Base-by-base conservation (phyloP, 345 rosid genomes). In the Eutrema japonicum region DNA sequence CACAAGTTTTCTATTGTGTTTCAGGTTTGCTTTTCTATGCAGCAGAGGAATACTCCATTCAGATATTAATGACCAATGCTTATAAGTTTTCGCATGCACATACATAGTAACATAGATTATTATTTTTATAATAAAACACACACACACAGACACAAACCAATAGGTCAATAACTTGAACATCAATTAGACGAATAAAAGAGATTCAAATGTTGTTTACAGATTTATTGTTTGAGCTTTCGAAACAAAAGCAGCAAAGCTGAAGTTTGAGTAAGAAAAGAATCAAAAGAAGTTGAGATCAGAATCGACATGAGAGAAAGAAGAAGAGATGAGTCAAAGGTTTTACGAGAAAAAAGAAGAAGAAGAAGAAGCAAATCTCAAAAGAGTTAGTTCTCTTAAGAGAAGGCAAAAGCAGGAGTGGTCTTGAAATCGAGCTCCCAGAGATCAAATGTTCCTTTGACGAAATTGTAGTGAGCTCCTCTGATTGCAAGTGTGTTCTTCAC, bases 401-500 rank as follows among this genome's bases (percentile, higher is more conserved):
- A 65, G 52, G 78, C 59, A n/a, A 53, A 41, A 68, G 84, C 64
- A 16, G 84, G 85, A 29, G 74, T 52, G 48, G 84, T 62, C 58
- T 84, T 82, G 82, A 79, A 80, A 72, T 85, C 86, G 13, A 86
- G 95, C 73, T 89, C 87, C 98, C 97, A 94, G 0, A 87, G 83
- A 79, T 88, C 87, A 51, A 94, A 89, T 22, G 51, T 70, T 30
- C 92, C 90, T 45, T 86, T 71, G 40, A 90, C 84, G n/a, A 90
- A 90, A 74, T 90, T 84, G 68, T 90, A 90, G 66, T 90, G 90
- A 32, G 84, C 96, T 47, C 94, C 96, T 71, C 87, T 88, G 70
- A 90, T 42, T 2, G 76, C 72, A 38, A 90, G 50, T 2, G 65
- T 62, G 45, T 84, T 85, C 68, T 82, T 84, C 78, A 83, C 81